Conservation (phyloP, 2,329 filamentous ascomycete species). For the Aspergillus niger region DNA sequence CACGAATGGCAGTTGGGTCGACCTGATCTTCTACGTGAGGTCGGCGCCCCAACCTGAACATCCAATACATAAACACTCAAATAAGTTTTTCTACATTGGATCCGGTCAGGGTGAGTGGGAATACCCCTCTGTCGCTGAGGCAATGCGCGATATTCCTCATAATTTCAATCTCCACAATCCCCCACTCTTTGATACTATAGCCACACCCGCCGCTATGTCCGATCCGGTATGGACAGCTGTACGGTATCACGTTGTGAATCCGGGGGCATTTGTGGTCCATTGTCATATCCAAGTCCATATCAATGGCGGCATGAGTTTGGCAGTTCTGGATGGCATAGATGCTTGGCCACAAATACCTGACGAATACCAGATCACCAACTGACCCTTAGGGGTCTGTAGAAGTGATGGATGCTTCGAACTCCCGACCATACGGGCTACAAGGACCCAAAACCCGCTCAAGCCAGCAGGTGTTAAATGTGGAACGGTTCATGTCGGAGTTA, state of each 20-base stretch:
- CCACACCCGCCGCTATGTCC: conserved; percentile 38
- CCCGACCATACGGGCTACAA: too few relatives aligned
- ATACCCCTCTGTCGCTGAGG: conserved; percentile 58
- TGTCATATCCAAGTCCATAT: conserved; percentile 60
- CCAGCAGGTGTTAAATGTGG: too few relatives aligned
- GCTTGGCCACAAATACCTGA: conserved; percentile 32
- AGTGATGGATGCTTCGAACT: too few relatives aligned
- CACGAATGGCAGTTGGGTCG: conserved; percentile 54
- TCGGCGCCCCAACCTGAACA: conserved; percentile 55
- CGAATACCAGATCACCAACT: conserved; percentile 21
- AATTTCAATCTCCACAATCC: conserved; percentile 62
- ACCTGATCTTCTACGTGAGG: conserved; percentile 54
- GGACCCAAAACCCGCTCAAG: too few relatives aligned
- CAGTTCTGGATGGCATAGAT: conserved; percentile 49
- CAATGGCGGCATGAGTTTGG: conserved; percentile 57
- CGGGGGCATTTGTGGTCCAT: conserved; percentile 58
- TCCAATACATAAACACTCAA: conserved; percentile 66
- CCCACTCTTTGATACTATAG: conserved; percentile 54
- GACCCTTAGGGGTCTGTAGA: too few relatives aligned
- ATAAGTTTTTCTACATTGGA: conserved; percentile 62
- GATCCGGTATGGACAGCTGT: conserved; percentile 52
- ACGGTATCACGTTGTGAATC: conserved; percentile 56
- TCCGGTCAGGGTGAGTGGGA: conserved; percentile 53
- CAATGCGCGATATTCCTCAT: conserved; percentile 48
- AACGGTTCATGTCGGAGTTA: too few relatives aligned